Evolutionary conservation across 2,329 filamentous ascomycete species (phyloP).

Genomic region (Truncatella angustata): DNA sequence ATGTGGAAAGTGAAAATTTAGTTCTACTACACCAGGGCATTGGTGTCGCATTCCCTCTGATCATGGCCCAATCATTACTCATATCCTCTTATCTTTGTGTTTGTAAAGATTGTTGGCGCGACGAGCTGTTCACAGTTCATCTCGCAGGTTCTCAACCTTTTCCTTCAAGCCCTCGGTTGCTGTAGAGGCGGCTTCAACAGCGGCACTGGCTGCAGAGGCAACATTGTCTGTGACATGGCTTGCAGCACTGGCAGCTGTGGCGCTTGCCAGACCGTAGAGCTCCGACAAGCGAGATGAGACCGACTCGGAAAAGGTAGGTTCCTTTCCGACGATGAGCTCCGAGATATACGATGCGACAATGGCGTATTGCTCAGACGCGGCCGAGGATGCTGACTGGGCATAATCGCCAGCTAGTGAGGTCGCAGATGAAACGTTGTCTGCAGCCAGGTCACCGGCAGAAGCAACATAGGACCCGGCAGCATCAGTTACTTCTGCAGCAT

Average conservation of each 20-base stretch:
- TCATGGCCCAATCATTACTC: not conserved
- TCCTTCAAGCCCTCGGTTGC: slow-evolving; percentile 9
- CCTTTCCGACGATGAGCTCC: slow-evolving; percentile 73
- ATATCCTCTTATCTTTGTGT: not conserved
- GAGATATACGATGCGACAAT: slow-evolving; percentile 71
- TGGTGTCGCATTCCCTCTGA: not conserved
- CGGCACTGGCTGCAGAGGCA: slow-evolving; percentile 22
- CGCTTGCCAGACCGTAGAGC: slow-evolving; percentile 67
- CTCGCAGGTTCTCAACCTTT: not conserved
- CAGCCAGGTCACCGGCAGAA: slow-evolving; percentile 30
- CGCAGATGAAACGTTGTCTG: slow-evolving; percentile 19
- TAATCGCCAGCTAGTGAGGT: slow-evolving; percentile 47
- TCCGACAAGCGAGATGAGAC: slow-evolving; percentile 70
- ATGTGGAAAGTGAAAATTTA: not conserved
- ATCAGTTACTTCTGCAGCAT: slow-evolving; percentile 15
- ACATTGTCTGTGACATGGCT: slow-evolving; percentile 31
- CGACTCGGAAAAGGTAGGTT: slow-evolving; percentile 79
- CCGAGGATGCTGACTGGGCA: slow-evolving; percentile 60
- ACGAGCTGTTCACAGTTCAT: not conserved
- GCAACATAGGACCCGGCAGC: slow-evolving; percentile 23
- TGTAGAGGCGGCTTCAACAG: slow-evolving; percentile 18
- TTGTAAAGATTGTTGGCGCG: not conserved
- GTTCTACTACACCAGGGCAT: not conserved
- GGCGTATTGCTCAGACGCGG: slow-evolving; percentile 63
- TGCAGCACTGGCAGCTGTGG: slow-evolving; percentile 47